phyloP scores from a whole-genome alignment of 148 eudicot species.

The Rhododendron molle region DNA sequence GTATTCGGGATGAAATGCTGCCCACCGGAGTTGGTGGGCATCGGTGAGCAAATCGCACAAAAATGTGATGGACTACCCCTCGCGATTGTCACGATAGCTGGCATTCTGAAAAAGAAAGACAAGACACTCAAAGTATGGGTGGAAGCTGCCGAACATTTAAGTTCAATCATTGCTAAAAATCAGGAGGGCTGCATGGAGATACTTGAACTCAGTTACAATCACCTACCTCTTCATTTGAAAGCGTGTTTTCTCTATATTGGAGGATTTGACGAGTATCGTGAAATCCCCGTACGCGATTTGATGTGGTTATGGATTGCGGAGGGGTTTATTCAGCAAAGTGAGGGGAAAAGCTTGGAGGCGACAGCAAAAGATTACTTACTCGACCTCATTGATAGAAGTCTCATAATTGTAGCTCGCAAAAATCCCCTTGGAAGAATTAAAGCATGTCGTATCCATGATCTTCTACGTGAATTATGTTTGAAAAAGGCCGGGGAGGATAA shows the following conservation, averaged over 20 bases:
- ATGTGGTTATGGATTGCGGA: constrained; percentile 40
- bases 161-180: constrained; percentile 9
- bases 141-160: constrained; percentile 13
- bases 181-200: no score
- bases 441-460: background rate
- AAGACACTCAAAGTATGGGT: constrained; percentile 16
- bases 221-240: no score
- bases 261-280: constrained; percentile 14
- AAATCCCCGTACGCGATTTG: constrained; percentile 31
- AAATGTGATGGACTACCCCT: no score
- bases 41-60: no score
- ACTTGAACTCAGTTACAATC: no score
- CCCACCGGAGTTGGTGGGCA: no score
- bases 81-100: no score
- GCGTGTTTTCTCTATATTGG: no score
- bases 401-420: constrained; percentile 27
- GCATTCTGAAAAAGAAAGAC: background rate
- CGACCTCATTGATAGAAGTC: constrained; percentile 39
- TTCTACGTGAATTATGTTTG: constrained; percentile 2
- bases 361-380: constrained; percentile 25
- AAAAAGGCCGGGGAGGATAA: constrained; percentile 29
- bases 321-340: constrained; percentile 24
- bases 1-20: no score
- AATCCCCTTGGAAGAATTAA: constrained; percentile 31
- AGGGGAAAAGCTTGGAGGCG: no score